Base-by-base conservation (phyloP, 164 flowering plant species). In the Macadamia tetraphylla region DNA sequence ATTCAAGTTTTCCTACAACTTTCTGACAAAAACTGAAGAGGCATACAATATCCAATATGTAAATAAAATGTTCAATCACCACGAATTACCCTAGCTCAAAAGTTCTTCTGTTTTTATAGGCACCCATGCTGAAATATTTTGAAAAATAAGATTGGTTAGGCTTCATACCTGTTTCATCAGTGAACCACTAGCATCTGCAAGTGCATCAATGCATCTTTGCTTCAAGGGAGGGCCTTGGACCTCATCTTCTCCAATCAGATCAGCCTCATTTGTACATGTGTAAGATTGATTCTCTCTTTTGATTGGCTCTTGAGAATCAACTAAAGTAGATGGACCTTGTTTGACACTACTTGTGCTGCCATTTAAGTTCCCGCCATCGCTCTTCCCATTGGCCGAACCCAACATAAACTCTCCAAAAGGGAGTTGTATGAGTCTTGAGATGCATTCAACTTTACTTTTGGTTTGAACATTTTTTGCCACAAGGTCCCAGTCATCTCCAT, bases 401-500 rank as follows among this genome's bases (percentile, higher is more conserved):
- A 88, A 67, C 77, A 89, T 70, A 55, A 85, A 77, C 71, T 92
- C 88, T 55, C 97, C 94, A 76, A 90, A 87, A 58, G 99, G 99
- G 31, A 95, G 75, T 73, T 92, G 83, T 63, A 92, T 82, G 65
- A 95, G 85, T 79, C 83, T 88, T 66, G 86, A 80, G 64, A 94
- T 89, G 63, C 98, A 94, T 51, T 92, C 92, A 35, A 77, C 71
- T 83, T 85, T 94, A 57, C 68, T 87, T 81, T 92, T 94, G 46
- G 91, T 85, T 65, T 72, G 75, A 71, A 92, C 90, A 81, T 78
- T 76, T 71, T 82, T 81, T 57, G 85, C 85, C 71, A 92, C 92
- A 70, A 83, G 87, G 35, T 90, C 92, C 97, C 99, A 94, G 63
- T 90, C 88, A 79, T 89, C 96, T 66, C 99, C 97, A 75, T 92